Conservation (phyloP, 2,329 filamentous ascomycete species). For the Sporothrix euskadiensis region DNA sequence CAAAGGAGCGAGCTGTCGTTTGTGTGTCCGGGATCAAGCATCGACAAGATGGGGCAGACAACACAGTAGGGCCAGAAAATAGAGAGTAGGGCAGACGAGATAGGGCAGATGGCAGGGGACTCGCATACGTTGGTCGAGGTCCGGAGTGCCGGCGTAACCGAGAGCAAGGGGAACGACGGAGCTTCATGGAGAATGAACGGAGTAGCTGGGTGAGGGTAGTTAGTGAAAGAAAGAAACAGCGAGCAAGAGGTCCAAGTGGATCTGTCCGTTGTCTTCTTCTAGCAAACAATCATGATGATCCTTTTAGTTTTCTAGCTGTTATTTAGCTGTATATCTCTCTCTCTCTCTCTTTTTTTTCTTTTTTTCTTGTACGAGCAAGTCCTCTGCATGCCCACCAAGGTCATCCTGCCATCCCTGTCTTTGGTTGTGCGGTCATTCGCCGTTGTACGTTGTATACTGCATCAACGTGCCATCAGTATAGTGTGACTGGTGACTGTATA, state of each 20-base stretch:
- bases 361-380: not conserved
- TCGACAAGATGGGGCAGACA: not conserved
- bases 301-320: not conserved
- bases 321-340: not conserved
- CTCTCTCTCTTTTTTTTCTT: not conserved
- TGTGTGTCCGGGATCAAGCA: conserved; percentile 12
- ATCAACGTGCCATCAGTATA: not conserved
- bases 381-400: not conserved
- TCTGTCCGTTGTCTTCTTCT: not conserved
- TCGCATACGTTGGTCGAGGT: not conserved
- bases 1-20: not conserved
- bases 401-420: not conserved
- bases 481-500: not conserved
- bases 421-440: not conserved
- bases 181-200: not conserved
- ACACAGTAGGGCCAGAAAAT: not conserved
- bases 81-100: not conserved
- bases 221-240: not conserved
- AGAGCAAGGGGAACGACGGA: not conserved
- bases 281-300: not conserved
- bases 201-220: not conserved
- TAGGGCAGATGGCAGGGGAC: not conserved
- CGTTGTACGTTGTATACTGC: not conserved
- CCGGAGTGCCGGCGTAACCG: conserved; percentile 22
- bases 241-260: conserved; percentile 8